Evolutionary conservation across 192 early-diverging fungal species (phyloP), one percentile per base, ranked within the genome.

Genomic region (Lunasporangiospora selenospora): DNA sequence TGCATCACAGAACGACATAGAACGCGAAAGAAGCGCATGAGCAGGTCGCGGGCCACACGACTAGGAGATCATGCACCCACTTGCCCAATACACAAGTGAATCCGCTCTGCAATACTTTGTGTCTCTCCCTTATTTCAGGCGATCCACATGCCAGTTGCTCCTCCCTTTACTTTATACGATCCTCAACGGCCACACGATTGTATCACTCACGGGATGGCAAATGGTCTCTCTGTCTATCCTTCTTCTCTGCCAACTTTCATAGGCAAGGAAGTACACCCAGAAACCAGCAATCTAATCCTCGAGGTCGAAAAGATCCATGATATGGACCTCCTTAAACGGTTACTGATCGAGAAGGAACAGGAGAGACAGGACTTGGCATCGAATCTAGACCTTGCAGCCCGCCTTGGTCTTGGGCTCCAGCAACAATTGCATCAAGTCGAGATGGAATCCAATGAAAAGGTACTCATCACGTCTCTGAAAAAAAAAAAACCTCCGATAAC

Each of bases 271-370:
- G 34, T 26, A 18, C 2, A 36, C 7, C 54, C 60, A 44, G 60
- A 73, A 1, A 54, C 47, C 23, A 54, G 58, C 16, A 60, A 75
- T 49, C 53, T 75, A 15, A 34, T 73, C 24, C 19, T 27, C 23
- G 59, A 76, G 38, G 73, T 87, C 13, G 58, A 82, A 44, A 61
- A 76, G 10, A 80, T 84, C 19, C 66, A 71, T n/a, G 82, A 87
- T 54, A 54, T 76, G 1, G 76, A 73, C 3, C 21, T 71, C 29
- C 59, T 87, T 18, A 71, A 67, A 41, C 76, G 76, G 9, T 48
- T 84, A 15, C 51, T 87, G n/a, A 81, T 87, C 33, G 63, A 80
- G 53, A 87, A 87, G 64, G 85, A 87, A 60, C 73, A 80, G 61
- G 85, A 87, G 32, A 69, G 75, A 37, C 71, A 80, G 19, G 65